Evolutionary conservation across 108 stramenopile species (phyloP).

Genomic region (Fragilariopsis cylindrus): DNA sequence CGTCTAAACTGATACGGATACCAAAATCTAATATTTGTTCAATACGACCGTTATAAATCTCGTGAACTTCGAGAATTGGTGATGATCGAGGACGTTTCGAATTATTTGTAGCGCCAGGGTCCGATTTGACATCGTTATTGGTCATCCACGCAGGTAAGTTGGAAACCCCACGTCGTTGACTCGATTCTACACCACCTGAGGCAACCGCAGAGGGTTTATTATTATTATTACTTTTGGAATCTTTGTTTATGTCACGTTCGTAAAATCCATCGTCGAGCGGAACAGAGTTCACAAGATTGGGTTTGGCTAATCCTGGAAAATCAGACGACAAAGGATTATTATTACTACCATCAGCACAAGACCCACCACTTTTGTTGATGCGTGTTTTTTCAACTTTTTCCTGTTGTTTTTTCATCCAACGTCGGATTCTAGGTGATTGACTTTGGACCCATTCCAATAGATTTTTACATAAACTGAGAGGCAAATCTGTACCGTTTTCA

Average conservation of each 20-base stretch:
- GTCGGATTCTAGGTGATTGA: constrained; percentile 67
- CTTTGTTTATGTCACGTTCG: constrained; percentile 47
- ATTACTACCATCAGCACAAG: constrained; percentile 3
- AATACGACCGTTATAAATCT: constrained; percentile 83
- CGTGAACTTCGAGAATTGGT: constrained; percentile 54
- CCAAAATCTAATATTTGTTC: constrained; percentile 92
- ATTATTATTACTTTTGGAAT: constrained; percentile 30
- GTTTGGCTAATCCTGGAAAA: constrained; percentile 88
- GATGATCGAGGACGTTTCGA: constrained; percentile 31
- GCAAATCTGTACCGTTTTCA: constrained; percentile 72
- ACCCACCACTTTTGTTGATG: constrained; percentile 18
- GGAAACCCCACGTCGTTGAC: constrained; percentile 50
- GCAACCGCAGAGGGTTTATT: constrained; percentile 18
- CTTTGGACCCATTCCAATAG: constrained; percentile 60
- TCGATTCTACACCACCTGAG: constrained; percentile 38
- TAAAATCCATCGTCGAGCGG: constrained; percentile 81
- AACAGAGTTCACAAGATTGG: constrained; percentile 71
- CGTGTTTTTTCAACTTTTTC: constrained; percentile 42
- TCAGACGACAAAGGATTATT: constrained; percentile 38
- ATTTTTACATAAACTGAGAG: constrained; percentile 54
- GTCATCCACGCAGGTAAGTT: constrained; percentile 93
- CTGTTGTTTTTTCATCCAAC: constrained; percentile 39
- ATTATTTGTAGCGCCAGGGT: constrained; percentile 17
- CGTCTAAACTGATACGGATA: constrained; percentile 75
- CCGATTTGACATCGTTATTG: constrained; percentile 19